Evolutionary conservation across 306 rosid species (phyloP), one percentile per base, ranked within the genome.

Genomic region (Fragaria nilgerrensis): DNA sequence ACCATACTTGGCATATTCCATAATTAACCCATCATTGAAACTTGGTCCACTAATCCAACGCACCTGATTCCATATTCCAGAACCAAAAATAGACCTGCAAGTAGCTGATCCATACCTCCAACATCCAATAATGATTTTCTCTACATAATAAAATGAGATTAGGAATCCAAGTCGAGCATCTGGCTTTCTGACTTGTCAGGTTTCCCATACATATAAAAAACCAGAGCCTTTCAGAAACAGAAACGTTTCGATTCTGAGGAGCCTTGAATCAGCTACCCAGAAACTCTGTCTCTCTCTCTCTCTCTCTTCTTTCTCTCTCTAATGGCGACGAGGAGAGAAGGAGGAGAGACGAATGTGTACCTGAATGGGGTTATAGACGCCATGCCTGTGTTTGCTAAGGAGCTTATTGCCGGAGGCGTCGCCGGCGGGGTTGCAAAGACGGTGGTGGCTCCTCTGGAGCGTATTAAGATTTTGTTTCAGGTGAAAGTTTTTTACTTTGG

Each of bases 401-500:
- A 95, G 81, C 87, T 92, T 41, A 72, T 94, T 4, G 97, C 98
- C 44, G 97, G 97, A 0, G 98, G 97, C 5, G 70, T 89, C 52
- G 92, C 98, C 20, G 97, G 98, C 9, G 96, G 93, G 1, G 3
- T 92, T 53, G 97, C 97, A 15, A 90, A 95, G 84, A 85, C 90
- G 19, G 87, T 79, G 20, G 97, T 94, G 36, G 97, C 98, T 22
- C 98, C 98, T 9, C 93, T 94, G 27, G 97, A 92, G 79, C 96
- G 96, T 10, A 77, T 94, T 86, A 94, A 92, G 75, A 94, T 94
- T 88, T 88, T 94, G 85, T 90, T 92, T 75, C 98, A 94, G 97
- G 97, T 94, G 22, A 61, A 37, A 16, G 7, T 27, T 5, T 52
- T 16, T 27, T 5, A 32, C 16, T 19, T 61, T 55, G 34, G 41